A percentile compares a stretch with the other conserved stretches of the same genome.
phyloP scores from a whole-genome alignment of 805 yeast genomes.

The Suhomyces sp. region DNA sequence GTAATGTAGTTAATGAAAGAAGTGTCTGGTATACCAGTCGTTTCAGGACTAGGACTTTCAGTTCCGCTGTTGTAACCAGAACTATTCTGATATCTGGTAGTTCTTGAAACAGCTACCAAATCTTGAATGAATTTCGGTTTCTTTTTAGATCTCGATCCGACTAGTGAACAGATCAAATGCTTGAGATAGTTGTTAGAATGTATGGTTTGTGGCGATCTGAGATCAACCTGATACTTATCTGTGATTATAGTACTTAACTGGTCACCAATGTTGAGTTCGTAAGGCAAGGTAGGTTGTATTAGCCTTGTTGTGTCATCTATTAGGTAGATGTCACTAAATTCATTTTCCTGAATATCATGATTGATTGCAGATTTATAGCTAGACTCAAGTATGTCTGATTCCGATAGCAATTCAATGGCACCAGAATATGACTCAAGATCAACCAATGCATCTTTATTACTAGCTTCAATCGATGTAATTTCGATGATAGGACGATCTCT shows the following conservation, averaged over 20 bases:
- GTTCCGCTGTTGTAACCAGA: not conserved
- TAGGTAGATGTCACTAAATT: constrained; percentile 31
- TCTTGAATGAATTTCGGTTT: constrained; percentile 30
- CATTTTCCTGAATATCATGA: constrained; percentile 29
- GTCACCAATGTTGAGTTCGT: constrained; percentile 36
- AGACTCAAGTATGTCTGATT: constrained; percentile 26
- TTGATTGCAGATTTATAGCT: constrained; percentile 25
- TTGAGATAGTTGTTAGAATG: constrained; percentile 11
- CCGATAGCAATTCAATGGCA: constrained; percentile 24
- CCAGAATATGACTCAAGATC: constrained; percentile 7
- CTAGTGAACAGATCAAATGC: constrained; percentile 15
- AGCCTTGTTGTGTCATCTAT: constrained; percentile 32
- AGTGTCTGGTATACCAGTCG: constrained; percentile 32
- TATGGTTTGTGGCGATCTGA: not conserved
- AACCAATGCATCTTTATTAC: not conserved
- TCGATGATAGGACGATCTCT: not conserved
- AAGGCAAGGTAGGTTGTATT: constrained; percentile 29
- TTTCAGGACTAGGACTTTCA: constrained; percentile 10
- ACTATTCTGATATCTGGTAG: constrained; percentile 14
- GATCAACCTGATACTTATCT: not conserved
- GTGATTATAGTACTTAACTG: constrained; percentile 8
- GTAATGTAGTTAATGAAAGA: constrained; percentile 28
- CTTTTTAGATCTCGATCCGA: constrained; percentile 36
- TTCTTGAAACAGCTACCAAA: constrained; percentile 15
- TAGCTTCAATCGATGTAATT: not conserved